Evolutionary conservation across 2,329 filamentous ascomycete species (phyloP), one percentile per base, ranked within the genome.

Genomic region (Leptographium flavum): DNA sequence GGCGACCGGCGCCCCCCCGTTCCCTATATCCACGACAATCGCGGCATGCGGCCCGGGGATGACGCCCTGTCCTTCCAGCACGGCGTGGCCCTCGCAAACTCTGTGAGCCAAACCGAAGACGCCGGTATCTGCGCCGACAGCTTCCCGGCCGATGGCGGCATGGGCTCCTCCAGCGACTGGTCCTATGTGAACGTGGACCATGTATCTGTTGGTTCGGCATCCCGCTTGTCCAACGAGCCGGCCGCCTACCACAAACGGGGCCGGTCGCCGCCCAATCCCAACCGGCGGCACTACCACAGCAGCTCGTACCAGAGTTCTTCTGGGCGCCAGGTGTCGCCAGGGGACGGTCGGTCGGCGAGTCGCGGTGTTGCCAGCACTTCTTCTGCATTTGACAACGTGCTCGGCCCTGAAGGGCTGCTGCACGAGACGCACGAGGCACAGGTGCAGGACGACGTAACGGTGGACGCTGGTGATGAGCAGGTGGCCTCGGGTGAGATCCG

Each of bases 241-340:
- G 66, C 43, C 51, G 63, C 67, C 52, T 70, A 67, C 50, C 67
- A 69, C 6, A 63, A 61, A 11, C 62, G 73, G 38, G 73, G 73
- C 6, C 65, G 73, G 27, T 76, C 73, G 22, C 72, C 72, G 1
- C 70, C 72, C 0, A 73, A 70, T 35, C 69, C 69, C 13, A 55
- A 67, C 31, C 67, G 69, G 19, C 69, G 19, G 19, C 17, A 23
- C 25, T 6, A 21, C 10, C 8, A 17, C 17, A 11, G 14, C 17
- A 41, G 31, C 30, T 15, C 21, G 3, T 6, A 42, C 6, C n/a
- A 35, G 17, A 41, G 28, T 9, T 30, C 7, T 22, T 21, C 13
- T 17, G 27, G 23, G 14, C n/a, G 6, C 27, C 27, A 14, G 17
- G 27, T 13, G 6, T 30, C 39, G 39, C n/a, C 35, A 37, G 11